Base-by-base conservation (phyloP, 2,329 filamentous ascomycete species). In the Exophiala calicioides region DNA sequence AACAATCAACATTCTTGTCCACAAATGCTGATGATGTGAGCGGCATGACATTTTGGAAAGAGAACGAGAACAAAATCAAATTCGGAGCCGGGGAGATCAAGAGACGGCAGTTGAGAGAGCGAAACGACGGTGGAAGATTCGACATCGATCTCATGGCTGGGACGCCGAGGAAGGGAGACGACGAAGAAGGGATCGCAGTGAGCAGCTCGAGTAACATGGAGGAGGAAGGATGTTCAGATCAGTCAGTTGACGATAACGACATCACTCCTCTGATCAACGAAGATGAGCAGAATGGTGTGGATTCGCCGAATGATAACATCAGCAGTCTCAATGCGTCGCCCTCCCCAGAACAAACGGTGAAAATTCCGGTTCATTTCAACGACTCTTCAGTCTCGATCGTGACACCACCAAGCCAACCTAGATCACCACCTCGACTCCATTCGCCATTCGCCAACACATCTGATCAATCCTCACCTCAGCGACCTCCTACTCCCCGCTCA, bases 401-500 rank as follows among this genome's bases (percentile, higher is more conserved):
- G 7, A 46, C 54, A n/a, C 39, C 45, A 34, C 47, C 33, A 45
- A 24, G 5, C 10, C 8, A 26, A 29, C 16, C 13, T 6, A 42
- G 18, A 12, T 12, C 9, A 2, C 34, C 4, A n/a, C 3, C 26
- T 16, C 36, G 18, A 26, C 24, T 31, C n/a, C 21, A 44, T 30
- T 15, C 30, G 27, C 41, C 29, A n/a, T 38, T 27, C 7, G 5
- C 15, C 10, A 16, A 12, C 10, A 26, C n/a, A 24, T 8, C 9
- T 9, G 15, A 26, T 8, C 18, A 32, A 20, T 33, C 30, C 19
- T 52, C 53, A 27, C 38, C 43, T 40, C 41, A 31, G 23, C 39
- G 53, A 27, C 56, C 56, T 10, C 44, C 52, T 3, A 59, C 57
- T 15, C 57, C 57, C 21, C 49, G 54, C 18, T 59, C 57, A 13